Percentiles rank a stretch among this genome's conserved stretches.
These are phyloP conservation scores for Gaeumannomyces sp. DNA, from an alignment of 2,329 filamentous ascomycete genomes.

Conservation along the genomic window DNA sequence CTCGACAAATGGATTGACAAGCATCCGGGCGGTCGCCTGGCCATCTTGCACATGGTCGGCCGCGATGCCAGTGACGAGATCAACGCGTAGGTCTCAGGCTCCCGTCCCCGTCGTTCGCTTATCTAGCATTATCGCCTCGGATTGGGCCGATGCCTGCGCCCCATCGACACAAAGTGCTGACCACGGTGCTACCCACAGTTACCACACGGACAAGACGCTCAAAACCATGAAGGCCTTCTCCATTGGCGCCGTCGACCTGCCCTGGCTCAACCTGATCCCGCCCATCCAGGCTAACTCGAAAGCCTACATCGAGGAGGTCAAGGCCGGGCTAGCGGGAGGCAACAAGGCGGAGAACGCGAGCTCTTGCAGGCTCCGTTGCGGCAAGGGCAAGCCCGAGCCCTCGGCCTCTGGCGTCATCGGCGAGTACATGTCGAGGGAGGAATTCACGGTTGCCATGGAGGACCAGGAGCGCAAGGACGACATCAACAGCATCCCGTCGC, in stretches of 20 bases:
- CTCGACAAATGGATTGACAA: conserved; percentile 52
- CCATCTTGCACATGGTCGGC: conserved; percentile 56
- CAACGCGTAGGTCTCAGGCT: conserved; percentile 38
- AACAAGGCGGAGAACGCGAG: not conserved
- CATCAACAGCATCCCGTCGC: conserved; percentile 39
- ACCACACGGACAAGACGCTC: conserved; percentile 48
- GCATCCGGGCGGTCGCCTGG: conserved; percentile 53
- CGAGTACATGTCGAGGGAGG: not conserved
- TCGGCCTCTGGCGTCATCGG: not conserved
- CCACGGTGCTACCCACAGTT: conserved; percentile 35
- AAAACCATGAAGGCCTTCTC: conserved; percentile 53
- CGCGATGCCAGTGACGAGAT: conserved; percentile 55
- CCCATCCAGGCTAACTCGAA: conserved; percentile 36
- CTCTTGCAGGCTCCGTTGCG: not conserved
- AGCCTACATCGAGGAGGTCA: conserved; percentile 13
- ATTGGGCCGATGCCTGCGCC: conserved; percentile 7
- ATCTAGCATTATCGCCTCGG: not conserved
- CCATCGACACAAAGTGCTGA: conserved; percentile 18
- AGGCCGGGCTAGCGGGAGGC: not conserved
- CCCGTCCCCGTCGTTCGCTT: not conserved
- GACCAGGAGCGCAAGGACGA: conserved; percentile 29
- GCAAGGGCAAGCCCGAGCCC: not conserved
- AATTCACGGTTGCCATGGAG: conserved; percentile 6
- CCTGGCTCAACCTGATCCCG: conserved; percentile 53
- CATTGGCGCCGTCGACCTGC: conserved; percentile 47